Evolutionary conservation across 2,329 filamentous ascomycete species (phyloP), one percentile per base, ranked within the genome.

Genomic region (Xylariales sp.): DNA sequence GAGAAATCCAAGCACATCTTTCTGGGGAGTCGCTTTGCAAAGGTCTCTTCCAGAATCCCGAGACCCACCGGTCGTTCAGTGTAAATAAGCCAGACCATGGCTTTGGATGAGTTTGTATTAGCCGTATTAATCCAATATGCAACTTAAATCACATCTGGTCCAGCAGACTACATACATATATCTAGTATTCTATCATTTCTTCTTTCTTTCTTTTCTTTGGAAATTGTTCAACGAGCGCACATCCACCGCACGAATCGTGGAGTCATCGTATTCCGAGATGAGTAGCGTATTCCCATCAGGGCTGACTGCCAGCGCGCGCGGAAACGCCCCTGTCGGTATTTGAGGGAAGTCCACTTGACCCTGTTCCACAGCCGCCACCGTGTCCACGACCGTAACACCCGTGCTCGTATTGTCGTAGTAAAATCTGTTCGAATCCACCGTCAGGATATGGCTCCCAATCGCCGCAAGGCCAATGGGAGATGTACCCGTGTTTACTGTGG

Each of bases 401-500:
- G 38, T 27, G 12, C 28, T 32, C 10, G 38, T 29, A 16, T 40
- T 40, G n/a, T 11, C 18, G 15, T 40, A 40, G 18, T 33, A 11
- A 18, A 40, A 40, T n/a, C 38, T 5, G 19, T 40, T 40, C n/a
- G 38, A 40, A 16, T 40, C 38, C 16, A 29, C 38, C 9, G 38
- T 40, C 8, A 40, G 21, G 20, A 40, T 22, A 25, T 33, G 21
- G 11, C 20, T 24, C 10, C 38, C 29, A 12, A 33, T 20, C 19
- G 14, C 38, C 6, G 38, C 38, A 15, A 40, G 21, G 12, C 38
- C 38, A n/a, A 40, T 40, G 9, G 38, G 38, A 11, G 38, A 40
- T n/a, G 38, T 40, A n/a, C 38, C 38, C n/a, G 38, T 40, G 20
- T 31, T 40, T 12, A 40, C 29, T 3, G 38, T 24, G 10, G 28